Base-by-base conservation (phyloP, 257 asterid genomes). In the Solanum bulbocastanum region DNA sequence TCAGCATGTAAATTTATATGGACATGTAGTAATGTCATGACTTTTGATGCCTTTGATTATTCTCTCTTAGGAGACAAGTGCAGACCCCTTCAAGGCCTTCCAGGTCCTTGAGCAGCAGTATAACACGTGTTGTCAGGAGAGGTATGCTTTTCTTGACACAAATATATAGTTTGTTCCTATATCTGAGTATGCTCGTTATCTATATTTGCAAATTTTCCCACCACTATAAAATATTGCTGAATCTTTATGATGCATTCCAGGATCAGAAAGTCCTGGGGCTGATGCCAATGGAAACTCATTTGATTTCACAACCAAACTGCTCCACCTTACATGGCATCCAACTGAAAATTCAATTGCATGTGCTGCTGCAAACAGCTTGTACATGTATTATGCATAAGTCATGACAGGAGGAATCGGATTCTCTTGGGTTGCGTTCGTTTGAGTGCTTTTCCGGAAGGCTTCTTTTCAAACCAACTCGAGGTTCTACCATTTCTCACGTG, bases 281-380 rank as follows among this genome's bases (percentile, higher is more conserved):
- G 99, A 98, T 92, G 94, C 98, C 72, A 96, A 95, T 22, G 99
- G 99, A 85, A 98, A 95, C 85, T 91, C 99, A 32, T 95, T 94
- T 56, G 99, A 98, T 89, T 94, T 92, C 93, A 93, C 99, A 3
- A 95, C 99, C 22, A 98, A 98, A 90, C 93, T 98, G 89, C 99
- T 98, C 91, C 99, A 96, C 91, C 90, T 98, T 83, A 98, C 99
- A 10, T 98, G 99, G 99, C 99, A 98, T 83, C 99, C 99, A 83
- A 87, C 98, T 32, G 99, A 98, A 90, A 98, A 96, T 87, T 94
- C 98, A 16, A 92, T 98, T 71, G 99, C 99, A 52, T 96, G 99
- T 92, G 99, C 99, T 88, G 99, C 99, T 91, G 99, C 99, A 52
- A 98, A 98, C 90, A 98, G 99, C 94, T 89, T 98, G 98, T 98